Evolutionary conservation across 1,284 basidiomycete species (phyloP), one percentile per base, ranked within the genome.

Genomic region (Meripilus lineatus): DNA sequence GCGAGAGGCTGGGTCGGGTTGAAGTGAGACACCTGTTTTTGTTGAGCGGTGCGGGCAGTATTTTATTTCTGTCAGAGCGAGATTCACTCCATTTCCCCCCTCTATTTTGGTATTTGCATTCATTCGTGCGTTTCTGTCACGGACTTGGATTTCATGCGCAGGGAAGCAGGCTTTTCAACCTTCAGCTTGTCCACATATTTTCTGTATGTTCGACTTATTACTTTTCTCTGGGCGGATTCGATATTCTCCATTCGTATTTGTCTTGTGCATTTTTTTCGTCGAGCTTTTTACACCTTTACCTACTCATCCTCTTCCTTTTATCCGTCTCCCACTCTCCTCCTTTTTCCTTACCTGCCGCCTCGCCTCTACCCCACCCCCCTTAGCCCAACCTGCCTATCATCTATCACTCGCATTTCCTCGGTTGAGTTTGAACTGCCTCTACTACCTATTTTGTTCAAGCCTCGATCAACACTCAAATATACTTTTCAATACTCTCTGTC

Each of bases 1-100:
- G 87, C 76, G 46, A 76, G 82, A 47, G 87, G 87, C 17, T 87
- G 79, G 69, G 69, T 88, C 53, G 79, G 79, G 32, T 53, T 80
- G 45, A 69, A 75, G 48, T 71, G 39, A 45, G 18, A 40, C 21
- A 23, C 47, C 42, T 40, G 39, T 49, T 37, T 40, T 37, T 43
- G 32, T 49, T 44, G 36, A 45, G 24, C 37, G 26, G 24, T 38
- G 28, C 28, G 28, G 28, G 8, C n/a, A 30, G 28, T 10, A n/a
- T 30, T 30, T 30, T 30, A 30, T 30, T n/a, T n/a, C n/a, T n/a
- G n/a, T n/a, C n/a, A n/a, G n/a, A n/a, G n/a, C n/a, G n/a, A n/a
- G n/a, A n/a, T n/a, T n/a, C n/a, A n/a, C n/a, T n/a, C n/a, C n/a
- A n/a, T n/a, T n/a, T n/a, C n/a, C n/a, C n/a, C n/a, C n/a, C n/a